Percentiles rank a stretch among this genome's conserved stretches.
Conservation (phyloP, 345 rosid genomes). For the Murraya koenigii region DNA sequence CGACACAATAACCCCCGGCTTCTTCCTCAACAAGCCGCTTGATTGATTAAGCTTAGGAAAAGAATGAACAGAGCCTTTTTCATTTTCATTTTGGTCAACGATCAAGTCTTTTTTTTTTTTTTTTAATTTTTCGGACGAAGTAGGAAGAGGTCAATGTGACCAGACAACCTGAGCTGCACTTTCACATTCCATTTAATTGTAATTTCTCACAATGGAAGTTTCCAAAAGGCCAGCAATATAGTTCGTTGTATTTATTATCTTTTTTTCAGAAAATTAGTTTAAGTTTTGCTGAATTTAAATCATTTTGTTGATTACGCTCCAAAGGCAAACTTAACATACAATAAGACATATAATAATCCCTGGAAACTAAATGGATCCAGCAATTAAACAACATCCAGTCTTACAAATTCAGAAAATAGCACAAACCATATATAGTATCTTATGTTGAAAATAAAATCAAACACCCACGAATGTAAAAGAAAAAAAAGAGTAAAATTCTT, state of each 20-base stretch:
- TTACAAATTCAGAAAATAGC: not conserved
- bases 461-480: not conserved
- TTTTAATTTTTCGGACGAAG: not conserved
- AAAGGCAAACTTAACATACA: not conserved
- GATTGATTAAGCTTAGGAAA: constrained; percentile 8
- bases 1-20: constrained; percentile 7
- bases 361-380: not conserved
- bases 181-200: not conserved
- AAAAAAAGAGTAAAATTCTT: not conserved
- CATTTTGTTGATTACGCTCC: too few species aligned
- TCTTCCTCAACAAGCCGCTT: constrained; percentile 10
- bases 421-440: not conserved
- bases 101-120: not conserved
- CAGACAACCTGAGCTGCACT: not conserved
- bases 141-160: not conserved
- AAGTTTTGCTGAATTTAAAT: too few species aligned
- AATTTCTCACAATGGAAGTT: not conserved
- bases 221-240: not conserved
- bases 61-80: not conserved
- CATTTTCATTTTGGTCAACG: not conserved
- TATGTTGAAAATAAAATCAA: not conserved
- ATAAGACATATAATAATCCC: not conserved
- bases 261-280: not conserved
- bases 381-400: not conserved
- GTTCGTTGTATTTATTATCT: not conserved